Evolutionary conservation across 2,329 filamentous ascomycete species (phyloP).

Genomic region (Aspergillus sp.): DNA sequence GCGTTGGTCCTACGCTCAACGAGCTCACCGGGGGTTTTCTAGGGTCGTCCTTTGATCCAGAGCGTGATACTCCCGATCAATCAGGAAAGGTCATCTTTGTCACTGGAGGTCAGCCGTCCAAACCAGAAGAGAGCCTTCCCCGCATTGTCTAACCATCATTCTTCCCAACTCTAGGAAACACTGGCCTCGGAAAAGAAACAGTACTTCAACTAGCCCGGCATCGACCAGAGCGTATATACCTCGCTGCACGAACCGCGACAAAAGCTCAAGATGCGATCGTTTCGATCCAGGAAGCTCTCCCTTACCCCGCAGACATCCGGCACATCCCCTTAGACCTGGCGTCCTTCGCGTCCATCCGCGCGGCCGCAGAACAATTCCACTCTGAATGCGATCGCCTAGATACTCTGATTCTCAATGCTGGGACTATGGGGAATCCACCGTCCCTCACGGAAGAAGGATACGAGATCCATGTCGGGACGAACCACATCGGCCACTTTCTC

Average conservation of each 20-base stretch:
- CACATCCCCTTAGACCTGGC: conserved; percentile 51
- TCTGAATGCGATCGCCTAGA: conserved; percentile 44
- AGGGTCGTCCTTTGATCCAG: conserved; percentile 42
- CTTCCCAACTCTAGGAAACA: conserved; percentile 37
- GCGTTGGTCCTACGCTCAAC: conserved; percentile 35
- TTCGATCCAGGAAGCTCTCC: conserved; percentile 35
- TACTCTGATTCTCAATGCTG: conserved; percentile 48
- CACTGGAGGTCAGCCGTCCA: conserved; percentile 46
- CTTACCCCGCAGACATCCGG: conserved; percentile 40
- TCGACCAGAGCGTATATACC: conserved; percentile 53
- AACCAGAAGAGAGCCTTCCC: not conserved
- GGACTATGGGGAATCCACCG: conserved; percentile 45
- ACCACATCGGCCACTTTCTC: conserved; percentile 48
- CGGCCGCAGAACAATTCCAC: conserved; percentile 45
- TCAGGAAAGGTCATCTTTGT: conserved; percentile 52
- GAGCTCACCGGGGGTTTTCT: conserved; percentile 35
- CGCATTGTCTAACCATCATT: not conserved
- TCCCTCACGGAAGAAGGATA: conserved; percentile 41
- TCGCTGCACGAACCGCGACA: conserved; percentile 50
- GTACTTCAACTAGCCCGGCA: conserved; percentile 52
- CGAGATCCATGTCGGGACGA: conserved; percentile 49
- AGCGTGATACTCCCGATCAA: conserved; percentile 47
- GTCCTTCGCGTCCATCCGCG: conserved; percentile 50
- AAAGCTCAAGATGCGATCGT: conserved; percentile 48
- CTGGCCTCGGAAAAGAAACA: conserved; percentile 49